phyloP scores from a whole-genome alignment of 2,329 filamentous ascomycete genomes.

The Ascochyta viciae-villosae region DNA sequence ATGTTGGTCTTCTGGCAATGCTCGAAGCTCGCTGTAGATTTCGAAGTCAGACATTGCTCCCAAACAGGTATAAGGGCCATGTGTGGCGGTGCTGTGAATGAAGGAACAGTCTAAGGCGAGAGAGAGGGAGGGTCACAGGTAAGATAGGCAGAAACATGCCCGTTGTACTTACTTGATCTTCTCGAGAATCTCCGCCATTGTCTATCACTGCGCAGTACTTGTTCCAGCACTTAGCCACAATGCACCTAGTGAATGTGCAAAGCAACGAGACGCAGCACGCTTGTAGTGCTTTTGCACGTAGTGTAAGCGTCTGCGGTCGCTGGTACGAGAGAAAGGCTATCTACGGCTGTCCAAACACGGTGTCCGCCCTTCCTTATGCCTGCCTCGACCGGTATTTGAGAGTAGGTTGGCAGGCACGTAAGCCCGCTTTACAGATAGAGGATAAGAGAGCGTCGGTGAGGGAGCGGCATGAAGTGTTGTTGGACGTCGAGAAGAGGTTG shows the following conservation, averaged over 20 bases:
- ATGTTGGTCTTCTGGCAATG: constrained; percentile 51
- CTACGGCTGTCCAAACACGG: constrained; percentile 4
- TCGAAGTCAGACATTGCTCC: constrained; percentile 33
- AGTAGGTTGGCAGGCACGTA: not conserved
- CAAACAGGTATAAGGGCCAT: not conserved
- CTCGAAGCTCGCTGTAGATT: constrained; percentile 45
- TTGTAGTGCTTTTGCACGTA: not conserved
- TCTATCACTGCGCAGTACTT: constrained; percentile 17
- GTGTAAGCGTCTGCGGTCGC: not conserved
- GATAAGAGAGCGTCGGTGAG: not conserved
- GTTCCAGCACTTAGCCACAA: constrained; percentile 1
- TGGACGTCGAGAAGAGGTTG: constrained; percentile 7
- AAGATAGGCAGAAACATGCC: not conserved
- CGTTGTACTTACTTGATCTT: constrained; percentile 41
- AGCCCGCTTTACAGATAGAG: not conserved
- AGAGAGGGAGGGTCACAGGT: not conserved
- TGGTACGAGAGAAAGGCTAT: constrained; percentile 12
- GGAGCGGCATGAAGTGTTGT: not conserved
- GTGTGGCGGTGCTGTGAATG: not conserved
- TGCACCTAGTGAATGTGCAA: constrained; percentile 14
- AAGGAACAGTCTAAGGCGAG: not conserved
- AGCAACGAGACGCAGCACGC: constrained; percentile 20
- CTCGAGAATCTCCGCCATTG: constrained; percentile 45
- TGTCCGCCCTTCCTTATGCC: constrained; percentile 2
- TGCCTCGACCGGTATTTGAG: not conserved